Percentiles rank a stretch among this genome's conserved stretches.
Evolutionary conservation across 2,329 filamentous ascomycete genomes (phyloP).

Genomic region (Tolypocladium endophyticum): DNA sequence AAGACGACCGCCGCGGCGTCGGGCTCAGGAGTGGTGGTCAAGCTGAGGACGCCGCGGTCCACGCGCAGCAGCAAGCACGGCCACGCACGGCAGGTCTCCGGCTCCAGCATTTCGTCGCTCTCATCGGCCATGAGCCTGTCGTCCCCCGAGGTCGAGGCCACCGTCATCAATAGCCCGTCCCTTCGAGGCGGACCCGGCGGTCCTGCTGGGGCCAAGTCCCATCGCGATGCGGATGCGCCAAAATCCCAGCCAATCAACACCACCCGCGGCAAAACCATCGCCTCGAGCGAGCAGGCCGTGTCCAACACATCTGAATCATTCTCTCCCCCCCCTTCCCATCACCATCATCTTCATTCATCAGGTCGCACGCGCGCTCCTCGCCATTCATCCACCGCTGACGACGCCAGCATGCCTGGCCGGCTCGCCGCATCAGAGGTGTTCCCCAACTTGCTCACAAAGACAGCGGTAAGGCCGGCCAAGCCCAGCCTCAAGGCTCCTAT

Average conservation of each 20-base stretch:
- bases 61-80: slow-evolving; percentile 9
- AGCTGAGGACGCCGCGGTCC: slow-evolving; percentile 23
- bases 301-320: slow-evolving; percentile 25
- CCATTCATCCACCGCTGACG: slow-evolving; percentile 15
- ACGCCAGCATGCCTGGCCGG: slow-evolving; percentile 30
- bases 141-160: slow-evolving; percentile 20
- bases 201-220: slow-evolving; percentile 16
- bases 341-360: slow-evolving; percentile 1
- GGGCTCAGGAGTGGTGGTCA: slow-evolving; percentile 7
- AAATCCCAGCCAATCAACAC: slow-evolving; percentile 27
- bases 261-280: slow-evolving; percentile 17
- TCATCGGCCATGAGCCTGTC: slow-evolving; percentile 28
- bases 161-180: slow-evolving; percentile 13
- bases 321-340: slow-evolving; percentile 16
- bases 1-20: slow-evolving; percentile 1
- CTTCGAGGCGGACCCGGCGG: slow-evolving; percentile 13
- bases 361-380: slow-evolving; percentile 11
- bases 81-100: slow-evolving; percentile 21
- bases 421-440: slow-evolving; percentile 21
- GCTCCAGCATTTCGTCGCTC: slow-evolving; percentile 31
- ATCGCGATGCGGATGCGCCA: slow-evolving; percentile 19
- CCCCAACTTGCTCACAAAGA: slow-evolving; percentile 19
- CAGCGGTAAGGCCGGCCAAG: slow-evolving; percentile 13
- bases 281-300: slow-evolving; percentile 24
- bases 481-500: slow-evolving; percentile 14